phyloP scores from a whole-genome alignment of 225 moss, liverwort and hornwort species.

The Ulota crispa region DNA sequence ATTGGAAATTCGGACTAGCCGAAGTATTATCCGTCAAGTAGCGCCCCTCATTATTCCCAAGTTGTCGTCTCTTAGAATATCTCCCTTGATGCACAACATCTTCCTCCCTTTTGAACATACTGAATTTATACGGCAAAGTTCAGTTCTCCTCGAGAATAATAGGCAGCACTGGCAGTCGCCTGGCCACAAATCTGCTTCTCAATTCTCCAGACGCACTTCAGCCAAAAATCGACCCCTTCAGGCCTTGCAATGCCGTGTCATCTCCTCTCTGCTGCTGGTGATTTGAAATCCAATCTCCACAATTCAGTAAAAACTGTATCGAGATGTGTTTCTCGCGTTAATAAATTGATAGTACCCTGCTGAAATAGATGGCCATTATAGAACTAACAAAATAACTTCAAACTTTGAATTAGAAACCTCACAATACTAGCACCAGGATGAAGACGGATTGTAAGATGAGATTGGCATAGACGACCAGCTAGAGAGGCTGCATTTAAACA shows the following conservation, averaged over 20 bases:
- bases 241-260: constrained; percentile 23
- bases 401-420: background rate
- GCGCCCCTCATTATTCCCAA: constrained; percentile 25
- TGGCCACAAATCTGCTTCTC: background rate
- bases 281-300: constrained; percentile 33
- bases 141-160: background rate
- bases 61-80: background rate
- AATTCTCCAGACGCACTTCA: constrained; percentile 7
- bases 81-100: constrained; percentile 29
- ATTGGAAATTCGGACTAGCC: constrained; percentile 30
- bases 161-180: constrained; percentile 1
- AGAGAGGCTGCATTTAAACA: background rate
- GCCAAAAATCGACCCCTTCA: constrained; percentile 4
- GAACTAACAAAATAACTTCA: background rate
- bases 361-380: background rate
- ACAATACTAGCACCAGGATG: background rate
- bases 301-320: constrained; percentile 4
- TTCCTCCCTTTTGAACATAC: constrained; percentile 52
- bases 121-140: constrained; percentile 23
- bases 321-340: background rate
- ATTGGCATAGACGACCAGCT: background rate
- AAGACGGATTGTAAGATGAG: background rate
- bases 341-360: background rate
- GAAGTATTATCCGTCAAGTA: constrained; percentile 47
- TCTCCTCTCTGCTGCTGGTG: constrained; percentile 20